Evolutionary conservation across 305 asterid species (phyloP), one percentile per base, ranked within the genome.

Genomic region (Euphrasia arctica): DNA sequence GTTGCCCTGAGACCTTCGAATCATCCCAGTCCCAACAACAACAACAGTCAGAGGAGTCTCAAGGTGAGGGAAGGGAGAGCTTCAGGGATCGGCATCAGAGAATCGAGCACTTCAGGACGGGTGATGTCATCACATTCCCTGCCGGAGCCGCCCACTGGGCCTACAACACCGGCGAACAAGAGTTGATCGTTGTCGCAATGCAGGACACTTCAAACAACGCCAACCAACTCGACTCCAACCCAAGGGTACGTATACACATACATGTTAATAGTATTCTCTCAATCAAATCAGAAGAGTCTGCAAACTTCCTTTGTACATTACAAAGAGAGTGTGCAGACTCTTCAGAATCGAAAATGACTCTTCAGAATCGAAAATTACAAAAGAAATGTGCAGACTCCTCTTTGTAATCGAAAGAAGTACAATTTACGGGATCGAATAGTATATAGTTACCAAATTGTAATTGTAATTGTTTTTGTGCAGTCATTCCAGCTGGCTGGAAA

Each of bases 1-100:
- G 96, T 4, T 89, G 96, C 65, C 88, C 96, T 0, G 90, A 86
- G 58, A 89, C 95, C 0, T 86, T 67, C 77, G 89, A 85, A 47
- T 78, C 93, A 0, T 65, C 85, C 0, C 34, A 31, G 22, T 18
- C 22, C 22, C 22, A 18, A 18, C 22, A 18, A 31, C 34, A 31
- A 31, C 4, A 4, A 4, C 4, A 31, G 34, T 3, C 4, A 31
- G 4, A 4, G 4, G 4, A 31, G 34, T 4, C 3, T 2, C 71
- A 70, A 15, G 45, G 12, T 48, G 71, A 47, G 18, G 61, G 60
- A 11, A 63, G 82, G 22, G 68, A 64, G 65, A 76, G 76, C 4
- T 80, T 73, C 45, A 9, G 29, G 11, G 83, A 77, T n/a, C 47
- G 76, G 0, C 93, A 85, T 56, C 96, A 89, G 75, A 83, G 77